Percentiles rank a stretch among this genome's conserved stretches.
phyloP scores from a whole-genome alignment of 2,329 filamentous ascomycete genomes.

The Fusarium duplospermum region DNA sequence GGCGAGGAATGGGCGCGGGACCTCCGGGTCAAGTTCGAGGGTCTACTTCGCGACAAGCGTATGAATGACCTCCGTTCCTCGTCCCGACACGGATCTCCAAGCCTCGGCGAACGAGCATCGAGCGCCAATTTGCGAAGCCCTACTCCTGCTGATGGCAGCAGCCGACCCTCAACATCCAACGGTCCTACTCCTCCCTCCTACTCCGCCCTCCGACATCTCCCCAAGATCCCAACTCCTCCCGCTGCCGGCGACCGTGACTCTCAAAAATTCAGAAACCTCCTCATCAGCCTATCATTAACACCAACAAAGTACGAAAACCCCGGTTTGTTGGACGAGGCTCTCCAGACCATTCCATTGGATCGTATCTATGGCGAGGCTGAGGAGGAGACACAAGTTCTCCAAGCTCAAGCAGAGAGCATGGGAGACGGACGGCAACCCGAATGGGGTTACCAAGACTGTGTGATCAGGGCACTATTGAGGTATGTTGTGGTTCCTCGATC shows the following conservation, averaged over 20 bases:
- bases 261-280: constrained; percentile 82
- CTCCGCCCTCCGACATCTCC: constrained; percentile 61
- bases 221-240: constrained; percentile 78
- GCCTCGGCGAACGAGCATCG: constrained; percentile 62
- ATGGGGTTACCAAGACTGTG: constrained; percentile 98
- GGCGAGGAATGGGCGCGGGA: constrained; percentile 83
- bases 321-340: constrained; percentile 89
- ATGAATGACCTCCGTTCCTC: constrained; percentile 77
- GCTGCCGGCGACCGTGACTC: constrained; percentile 71
- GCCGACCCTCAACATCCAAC: constrained; percentile 61
- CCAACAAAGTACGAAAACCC: constrained; percentile 97
- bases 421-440: constrained; percentile 82
- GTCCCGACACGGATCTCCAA: constrained; percentile 70
- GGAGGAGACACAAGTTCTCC: constrained; percentile 88
- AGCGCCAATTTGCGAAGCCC: constrained; percentile 59
- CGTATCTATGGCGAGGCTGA: constrained; percentile 94
- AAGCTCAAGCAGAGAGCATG: constrained; percentile 89
- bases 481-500: constrained; percentile 55
- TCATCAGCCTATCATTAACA: constrained; percentile 87
- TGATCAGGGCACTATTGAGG: constrained; percentile 87
- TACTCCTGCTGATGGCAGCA: constrained; percentile 49
- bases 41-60: constrained; percentile 85
- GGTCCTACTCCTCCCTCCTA: constrained; percentile 59
- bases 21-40: constrained; percentile 85
- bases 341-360: constrained; percentile 87